phyloP scores from a whole-genome alignment of 768 basidiomycete genomes.

The Boletus sp. region DNA sequence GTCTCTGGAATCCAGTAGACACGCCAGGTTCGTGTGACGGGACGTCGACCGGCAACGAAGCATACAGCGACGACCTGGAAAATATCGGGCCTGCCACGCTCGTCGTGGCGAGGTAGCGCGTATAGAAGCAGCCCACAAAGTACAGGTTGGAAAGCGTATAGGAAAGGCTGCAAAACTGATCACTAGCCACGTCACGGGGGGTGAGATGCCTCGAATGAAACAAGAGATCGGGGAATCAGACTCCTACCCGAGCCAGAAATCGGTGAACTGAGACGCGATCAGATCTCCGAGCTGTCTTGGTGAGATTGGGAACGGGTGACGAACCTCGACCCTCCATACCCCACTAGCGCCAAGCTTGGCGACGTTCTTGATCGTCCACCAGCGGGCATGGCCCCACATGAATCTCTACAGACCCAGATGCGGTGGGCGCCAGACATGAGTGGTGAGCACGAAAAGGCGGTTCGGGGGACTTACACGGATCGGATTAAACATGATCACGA shows the following conservation, averaged over 20 bases:
- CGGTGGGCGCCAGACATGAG: neutral
- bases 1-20: neutral
- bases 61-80: neutral
- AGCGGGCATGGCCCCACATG: slow-evolving; percentile 41
- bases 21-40: neutral
- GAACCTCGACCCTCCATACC: slow-evolving; percentile 68
- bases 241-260: slow-evolving; percentile 92
- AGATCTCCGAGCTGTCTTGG: neutral
- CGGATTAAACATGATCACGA: slow-evolving; percentile 67
- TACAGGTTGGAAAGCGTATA: slow-evolving; percentile 72
- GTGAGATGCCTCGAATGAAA: neutral
- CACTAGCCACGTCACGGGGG: slow-evolving; percentile 42
- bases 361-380: slow-evolving; percentile 71
- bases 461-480: slow-evolving; percentile 46
- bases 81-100: neutral
- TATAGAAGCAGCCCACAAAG: slow-evolving; percentile 72
- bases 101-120: slow-evolving; percentile 8
- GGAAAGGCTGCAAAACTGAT: slow-evolving; percentile 75
- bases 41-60: neutral
- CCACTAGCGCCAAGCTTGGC: slow-evolving; percentile 69
- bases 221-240: slow-evolving; percentile 14
- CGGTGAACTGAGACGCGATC: slow-evolving; percentile 52
- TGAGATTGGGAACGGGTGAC: neutral
- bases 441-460: neutral
- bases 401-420: slow-evolving; percentile 48